Conservation (phyloP, 371 early-diverging fungal species). For the Sporodiniella umbellata region DNA sequence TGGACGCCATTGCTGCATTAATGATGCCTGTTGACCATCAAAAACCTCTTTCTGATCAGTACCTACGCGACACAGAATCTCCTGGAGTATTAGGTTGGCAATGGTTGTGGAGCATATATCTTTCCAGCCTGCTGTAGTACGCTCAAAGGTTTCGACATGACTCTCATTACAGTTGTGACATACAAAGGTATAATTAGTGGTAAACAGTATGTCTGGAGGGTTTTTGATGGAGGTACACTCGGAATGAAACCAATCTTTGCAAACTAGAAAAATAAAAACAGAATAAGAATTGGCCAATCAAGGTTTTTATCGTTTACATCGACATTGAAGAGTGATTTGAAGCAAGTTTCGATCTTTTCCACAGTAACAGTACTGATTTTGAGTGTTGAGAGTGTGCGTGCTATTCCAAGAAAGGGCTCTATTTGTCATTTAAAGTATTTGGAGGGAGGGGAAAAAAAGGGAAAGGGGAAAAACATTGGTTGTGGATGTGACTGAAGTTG, state of each 20-base stretch:
- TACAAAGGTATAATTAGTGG: slow-evolving; percentile 61
- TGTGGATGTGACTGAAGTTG: no score
- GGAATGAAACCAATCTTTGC: slow-evolving; percentile 70
- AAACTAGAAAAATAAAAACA: slow-evolving; percentile 31
- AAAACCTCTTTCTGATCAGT: slow-evolving; percentile 34
- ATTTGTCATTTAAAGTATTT: slow-evolving; percentile 3
- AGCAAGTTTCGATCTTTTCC: slow-evolving; percentile 59
- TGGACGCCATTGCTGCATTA: slow-evolving; percentile 51
- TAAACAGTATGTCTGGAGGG: slow-evolving; percentile 56
- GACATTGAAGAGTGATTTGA: slow-evolving; percentile 59
- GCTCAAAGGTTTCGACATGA: slow-evolving; percentile 52
- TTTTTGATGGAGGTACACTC: slow-evolving; percentile 51
- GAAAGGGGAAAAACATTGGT: slow-evolving; percentile 2
- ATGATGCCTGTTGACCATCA: slow-evolving; percentile 51
- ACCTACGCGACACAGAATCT: slow-evolving; percentile 39
- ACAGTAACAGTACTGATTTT: slow-evolving; percentile 68
- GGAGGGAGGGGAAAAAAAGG: slow-evolving; percentile 2
- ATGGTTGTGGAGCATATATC: slow-evolving; percentile 65
- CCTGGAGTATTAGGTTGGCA: slow-evolving; percentile 60
- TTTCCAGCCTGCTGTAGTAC: slow-evolving; percentile 70
- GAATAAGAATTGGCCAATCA: not conserved
- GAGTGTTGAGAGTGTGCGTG: slow-evolving; percentile 58
- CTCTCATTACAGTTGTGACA: slow-evolving; percentile 46
- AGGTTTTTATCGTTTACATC: slow-evolving; percentile 30
- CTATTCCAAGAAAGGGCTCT: slow-evolving; percentile 50